Base-by-base conservation (phyloP, 2,329 filamentous ascomycete genomes). In the Neopestalotiopsis sp. region DNA sequence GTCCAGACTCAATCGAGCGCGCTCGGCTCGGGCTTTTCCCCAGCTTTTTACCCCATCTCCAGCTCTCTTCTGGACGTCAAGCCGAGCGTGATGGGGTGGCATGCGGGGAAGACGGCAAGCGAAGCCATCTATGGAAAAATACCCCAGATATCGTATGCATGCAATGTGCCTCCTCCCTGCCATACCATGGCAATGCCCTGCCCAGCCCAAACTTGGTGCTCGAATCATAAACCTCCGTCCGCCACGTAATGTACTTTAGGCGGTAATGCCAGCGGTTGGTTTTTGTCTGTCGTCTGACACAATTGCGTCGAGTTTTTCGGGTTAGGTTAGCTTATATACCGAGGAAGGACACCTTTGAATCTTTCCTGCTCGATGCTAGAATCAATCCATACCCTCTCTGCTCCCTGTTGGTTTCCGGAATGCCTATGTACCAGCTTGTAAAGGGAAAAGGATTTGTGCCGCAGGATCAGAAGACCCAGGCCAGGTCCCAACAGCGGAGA, bases 121-220 rank as follows among this genome's bases (percentile, higher is more conserved):
- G 45, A 52, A 9, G 45, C 45, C 45, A 52, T 52, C 45, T 52
- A 52, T 52, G 45, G 45, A 52, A 52, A 9, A 52, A 24, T 52
- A 52, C 45, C 45, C 45, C 45, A 52, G n/a, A 52, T 52, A 52
- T 52, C 45, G 45, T 52, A 52, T 52, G 45, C 45, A 52, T 52
- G 20, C 20, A 20, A 52, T 38, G 45, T 52, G 45, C 17, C 45
- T 52, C 45, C 45, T 52, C 20, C 34, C 34, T 38, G 34, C 34
- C 34, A 6, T 38, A 10, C 34, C 34, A 7, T 38, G 34, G 34
- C 34, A 6, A 6, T 38, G 34, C 34, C 34, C 10, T 38, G 34
- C 34, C 34, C 34, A 38, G 45, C 45, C 45, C 45, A 52, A 20
- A 52, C 45, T 52, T 17, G 45, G 45, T 52, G 45, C 45, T 52